phyloP scores from a whole-genome alignment of 2,329 filamentous ascomycete genomes.

The Claviceps sp. region DNA sequence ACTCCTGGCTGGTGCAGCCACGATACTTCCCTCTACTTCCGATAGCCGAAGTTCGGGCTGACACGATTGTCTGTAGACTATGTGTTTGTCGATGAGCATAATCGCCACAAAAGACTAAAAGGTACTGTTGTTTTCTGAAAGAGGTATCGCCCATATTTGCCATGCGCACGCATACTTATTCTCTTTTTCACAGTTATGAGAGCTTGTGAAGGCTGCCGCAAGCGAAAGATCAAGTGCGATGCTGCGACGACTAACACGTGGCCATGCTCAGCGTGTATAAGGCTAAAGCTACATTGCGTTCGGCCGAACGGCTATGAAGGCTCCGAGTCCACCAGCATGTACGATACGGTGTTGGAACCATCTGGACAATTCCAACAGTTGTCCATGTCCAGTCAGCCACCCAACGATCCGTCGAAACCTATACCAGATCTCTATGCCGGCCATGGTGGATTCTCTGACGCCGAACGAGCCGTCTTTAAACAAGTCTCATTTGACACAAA shows the following conservation, averaged over 20 bases:
- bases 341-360: conserved; percentile 19
- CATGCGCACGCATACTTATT: background rate
- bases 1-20: background rate
- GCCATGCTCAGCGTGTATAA: conserved; percentile 89
- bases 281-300: conserved; percentile 85
- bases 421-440: conserved; percentile 32
- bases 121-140: conserved; percentile 36
- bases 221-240: conserved; percentile 96
- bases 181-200: conserved; percentile 59
- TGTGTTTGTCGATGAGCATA: conserved; percentile 98
- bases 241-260: conserved; percentile 93
- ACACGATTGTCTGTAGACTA: conserved; percentile 44
- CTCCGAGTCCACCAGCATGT: conserved; percentile 22
- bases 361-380: conserved; percentile 34
- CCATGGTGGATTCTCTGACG: conserved; percentile 35
- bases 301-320: conserved; percentile 65
- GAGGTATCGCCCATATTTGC: background rate
- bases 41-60: background rate
- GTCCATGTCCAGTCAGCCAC: conserved; percentile 33
- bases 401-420: conserved; percentile 25
- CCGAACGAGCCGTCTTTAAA: conserved; percentile 31
- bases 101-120: conserved; percentile 92
- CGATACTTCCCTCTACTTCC: background rate
- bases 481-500: conserved; percentile 33
- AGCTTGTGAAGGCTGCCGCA: conserved; percentile 87